Percentiles rank a stretch among this genome's conserved stretches.
Evolutionary conservation across 139 green algal genomes (phyloP).

Genomic region (Desmodesmus armatus): DNA sequence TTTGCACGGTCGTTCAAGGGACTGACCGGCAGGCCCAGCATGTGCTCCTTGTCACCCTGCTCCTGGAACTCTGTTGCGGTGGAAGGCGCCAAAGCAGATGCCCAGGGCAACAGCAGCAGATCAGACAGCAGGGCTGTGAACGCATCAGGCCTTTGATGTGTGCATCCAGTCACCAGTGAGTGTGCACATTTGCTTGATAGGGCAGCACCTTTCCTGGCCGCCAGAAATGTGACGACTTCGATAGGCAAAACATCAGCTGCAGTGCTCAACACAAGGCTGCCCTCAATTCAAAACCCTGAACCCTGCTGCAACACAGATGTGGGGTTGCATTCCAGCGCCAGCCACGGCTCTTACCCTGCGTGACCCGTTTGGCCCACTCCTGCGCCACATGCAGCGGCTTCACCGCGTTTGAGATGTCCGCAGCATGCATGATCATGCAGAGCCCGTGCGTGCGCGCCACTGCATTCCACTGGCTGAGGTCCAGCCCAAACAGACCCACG

Average conservation of each 20-base stretch:
- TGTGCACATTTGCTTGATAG: too few relatives aligned
- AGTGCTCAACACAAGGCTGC: too few relatives aligned
- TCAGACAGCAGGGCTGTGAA: not conserved
- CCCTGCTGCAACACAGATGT: too few relatives aligned
- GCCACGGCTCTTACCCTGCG: conserved; percentile 37
- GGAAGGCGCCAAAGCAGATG: conserved; percentile 1
- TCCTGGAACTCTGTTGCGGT: conserved; percentile 44
- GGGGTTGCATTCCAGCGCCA: too few relatives aligned
- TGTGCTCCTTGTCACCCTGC: conserved; percentile 36
- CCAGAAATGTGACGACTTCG: too few relatives aligned
- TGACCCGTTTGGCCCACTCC: conserved; percentile 38
- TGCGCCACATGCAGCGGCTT: not conserved
- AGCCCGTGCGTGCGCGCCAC: conserved; percentile 40
- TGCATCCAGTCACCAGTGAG: not conserved
- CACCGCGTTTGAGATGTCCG: conserved; percentile 44
- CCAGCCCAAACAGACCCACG: conserved; percentile 15
- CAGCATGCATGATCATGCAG: conserved; percentile 31
- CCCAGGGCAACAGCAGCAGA: not conserved
- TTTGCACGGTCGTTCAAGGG: conserved; percentile 29
- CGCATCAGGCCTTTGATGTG: not conserved
- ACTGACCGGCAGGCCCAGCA: conserved; percentile 31
- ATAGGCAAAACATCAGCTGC: too few relatives aligned
- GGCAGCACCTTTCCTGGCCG: too few relatives aligned
- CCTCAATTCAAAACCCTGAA: too few relatives aligned
- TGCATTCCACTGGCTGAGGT: conserved; percentile 42